Evolutionary conservation across 2,329 filamentous ascomycete species (phyloP).

Genomic region (Colletotrichum falcatum): DNA sequence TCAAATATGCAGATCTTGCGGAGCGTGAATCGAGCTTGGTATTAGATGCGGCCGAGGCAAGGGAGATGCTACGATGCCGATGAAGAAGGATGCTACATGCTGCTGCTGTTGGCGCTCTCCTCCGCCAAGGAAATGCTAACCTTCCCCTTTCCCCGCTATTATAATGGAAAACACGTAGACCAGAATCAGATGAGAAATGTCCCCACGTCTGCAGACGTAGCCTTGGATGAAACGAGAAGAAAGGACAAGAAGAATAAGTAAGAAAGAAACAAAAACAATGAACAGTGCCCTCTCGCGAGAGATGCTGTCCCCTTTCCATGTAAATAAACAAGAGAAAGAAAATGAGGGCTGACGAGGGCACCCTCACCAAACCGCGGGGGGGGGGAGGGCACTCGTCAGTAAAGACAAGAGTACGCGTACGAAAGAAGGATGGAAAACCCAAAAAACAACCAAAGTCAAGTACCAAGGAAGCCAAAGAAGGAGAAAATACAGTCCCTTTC

Average conservation of each 20-base stretch:
- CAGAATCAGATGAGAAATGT: neutral
- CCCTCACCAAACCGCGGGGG: neutral
- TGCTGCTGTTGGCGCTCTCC: neutral
- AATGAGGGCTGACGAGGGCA: neutral
- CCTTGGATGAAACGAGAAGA: neutral
- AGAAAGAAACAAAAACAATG: neutral
- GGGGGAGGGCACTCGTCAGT: neutral
- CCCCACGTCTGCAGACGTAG: neutral
- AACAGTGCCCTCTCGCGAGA: conserved; percentile 27
- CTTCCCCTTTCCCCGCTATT: neutral
- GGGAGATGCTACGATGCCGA: conserved; percentile 14
- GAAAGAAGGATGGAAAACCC: neutral
- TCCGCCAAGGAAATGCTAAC: neutral
- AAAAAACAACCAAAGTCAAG: neutral
- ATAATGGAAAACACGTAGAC: neutral
- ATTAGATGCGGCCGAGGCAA: conserved; percentile 10
- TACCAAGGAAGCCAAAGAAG: neutral
- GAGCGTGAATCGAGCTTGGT: neutral
- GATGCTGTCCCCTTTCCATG: conserved; percentile 20
- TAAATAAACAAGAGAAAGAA: neutral
- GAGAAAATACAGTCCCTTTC: neutral
- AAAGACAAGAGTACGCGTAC: neutral
- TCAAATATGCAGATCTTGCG: neutral
- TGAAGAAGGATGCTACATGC: conserved; percentile 1
- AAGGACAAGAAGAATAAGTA: too few species aligned